phyloP scores from a whole-genome alignment of 106 monocot genomes.

The Iris macrosiphon region DNA sequence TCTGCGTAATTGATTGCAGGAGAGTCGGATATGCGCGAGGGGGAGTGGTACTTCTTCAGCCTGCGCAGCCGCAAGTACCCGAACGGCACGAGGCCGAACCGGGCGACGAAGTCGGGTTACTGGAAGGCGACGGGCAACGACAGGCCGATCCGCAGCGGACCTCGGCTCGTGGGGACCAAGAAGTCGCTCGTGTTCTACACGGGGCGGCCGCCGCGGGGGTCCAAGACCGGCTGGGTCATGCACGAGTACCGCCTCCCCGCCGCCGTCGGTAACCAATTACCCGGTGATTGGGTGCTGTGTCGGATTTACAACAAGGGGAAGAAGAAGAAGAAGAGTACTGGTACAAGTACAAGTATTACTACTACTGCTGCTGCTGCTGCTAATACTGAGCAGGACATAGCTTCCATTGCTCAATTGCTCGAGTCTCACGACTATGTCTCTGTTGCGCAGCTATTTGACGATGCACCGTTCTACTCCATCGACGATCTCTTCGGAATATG shows the following conservation, averaged over 20 bases:
- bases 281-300: constrained; percentile 33
- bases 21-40: constrained; percentile 11
- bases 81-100: constrained; percentile 31
- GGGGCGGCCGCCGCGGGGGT: constrained; percentile 38
- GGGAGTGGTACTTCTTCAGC: too few relatives aligned
- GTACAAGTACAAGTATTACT: too few relatives aligned
- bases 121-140: constrained; percentile 43
- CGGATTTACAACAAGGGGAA: constrained; percentile 27
- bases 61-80: too few relatives aligned
- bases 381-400: neutral
- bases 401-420: constrained; percentile 1
- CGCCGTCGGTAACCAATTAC: constrained; percentile 18
- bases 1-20: constrained; percentile 1
- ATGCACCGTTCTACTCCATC: neutral
- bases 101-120: constrained; percentile 44
- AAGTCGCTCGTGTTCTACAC: constrained; percentile 50
- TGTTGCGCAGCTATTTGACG: constrained; percentile 2
- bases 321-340: neutral
- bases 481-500: constrained; percentile 4
- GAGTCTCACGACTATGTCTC: neutral
- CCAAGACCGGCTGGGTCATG: constrained; percentile 11
- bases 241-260: constrained; percentile 7
- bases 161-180: constrained; percentile 28
- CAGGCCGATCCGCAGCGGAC: constrained; percentile 28
- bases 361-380: too few relatives aligned